Evolutionary conservation across 805 yeast species (phyloP).

Genomic region (Suhomyces sp.): DNA sequence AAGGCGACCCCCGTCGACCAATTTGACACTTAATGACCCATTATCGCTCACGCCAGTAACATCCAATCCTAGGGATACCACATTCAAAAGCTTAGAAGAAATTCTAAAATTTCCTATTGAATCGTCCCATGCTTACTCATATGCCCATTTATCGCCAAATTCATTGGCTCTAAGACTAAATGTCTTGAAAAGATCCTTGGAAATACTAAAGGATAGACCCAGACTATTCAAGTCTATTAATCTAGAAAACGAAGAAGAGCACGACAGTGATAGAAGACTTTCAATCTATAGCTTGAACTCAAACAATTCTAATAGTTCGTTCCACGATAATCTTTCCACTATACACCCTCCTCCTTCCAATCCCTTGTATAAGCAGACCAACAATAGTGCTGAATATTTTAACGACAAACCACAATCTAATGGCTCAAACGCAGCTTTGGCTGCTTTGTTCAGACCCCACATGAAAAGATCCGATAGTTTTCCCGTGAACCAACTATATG

Average conservation of each 20-base stretch:
- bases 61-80: constrained; percentile 2
- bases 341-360: constrained; percentile 6
- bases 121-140: constrained; percentile 81
- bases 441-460: constrained; percentile 42
- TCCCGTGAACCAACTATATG: constrained; percentile 22
- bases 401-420: constrained; percentile 26
- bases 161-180: constrained; percentile 72
- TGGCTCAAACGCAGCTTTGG: constrained; percentile 47
- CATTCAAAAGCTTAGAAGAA: constrained; percentile 24
- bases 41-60: constrained; percentile 1
- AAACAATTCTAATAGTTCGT: constrained; percentile 7
- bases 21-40: background rate
- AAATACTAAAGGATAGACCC: constrained; percentile 67
- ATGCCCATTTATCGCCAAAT: constrained; percentile 78
- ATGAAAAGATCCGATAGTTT: constrained; percentile 36
- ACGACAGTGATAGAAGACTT: background rate
- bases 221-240: constrained; percentile 33
- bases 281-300: constrained; percentile 9
- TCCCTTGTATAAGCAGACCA: constrained; percentile 11
- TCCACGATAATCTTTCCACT: background rate
- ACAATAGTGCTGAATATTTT: constrained; percentile 17
- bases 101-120: constrained; percentile 68
- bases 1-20: constrained; percentile 1
- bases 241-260: constrained; percentile 5
- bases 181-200: constrained; percentile 72